phyloP scores from a whole-genome alignment of 495 filamentous ascomycete genomes.

The Hypoxylon lienhwacheense region DNA sequence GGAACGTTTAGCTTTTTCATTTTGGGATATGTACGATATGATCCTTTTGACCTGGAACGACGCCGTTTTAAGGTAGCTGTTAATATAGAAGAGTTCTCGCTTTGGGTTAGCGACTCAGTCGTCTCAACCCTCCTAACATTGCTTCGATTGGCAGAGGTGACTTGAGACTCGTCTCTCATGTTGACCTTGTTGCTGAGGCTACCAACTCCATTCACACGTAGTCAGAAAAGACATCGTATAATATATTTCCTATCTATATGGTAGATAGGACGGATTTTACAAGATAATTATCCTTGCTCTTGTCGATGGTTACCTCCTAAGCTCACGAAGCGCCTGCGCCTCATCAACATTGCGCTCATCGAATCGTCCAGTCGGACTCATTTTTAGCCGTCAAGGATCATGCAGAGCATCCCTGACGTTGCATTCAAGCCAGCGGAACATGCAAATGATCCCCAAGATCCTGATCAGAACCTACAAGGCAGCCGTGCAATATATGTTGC shows the following conservation, averaged over 20 bases:
- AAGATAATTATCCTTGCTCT: too few relatives aligned
- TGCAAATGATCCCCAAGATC: constrained; percentile 3
- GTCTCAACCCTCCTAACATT: neutral
- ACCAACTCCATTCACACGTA: neutral
- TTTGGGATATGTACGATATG: neutral
- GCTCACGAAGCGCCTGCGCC: neutral
- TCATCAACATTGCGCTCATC: neutral
- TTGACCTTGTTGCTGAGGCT: too few relatives aligned
- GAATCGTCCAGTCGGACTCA: constrained; percentile 1
- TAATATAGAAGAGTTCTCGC: neutral
- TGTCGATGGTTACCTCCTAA: neutral
- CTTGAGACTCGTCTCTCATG: constrained; percentile 3
- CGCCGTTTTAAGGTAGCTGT: neutral
- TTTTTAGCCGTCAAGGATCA: constrained; percentile 5
- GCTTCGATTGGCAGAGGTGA: constrained; percentile 7
- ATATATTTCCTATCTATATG: neutral
- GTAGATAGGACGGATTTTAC: neutral
- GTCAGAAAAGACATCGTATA: neutral
- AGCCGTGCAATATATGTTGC: too few relatives aligned
- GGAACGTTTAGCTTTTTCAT: neutral
- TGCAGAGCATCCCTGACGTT: constrained; percentile 6
- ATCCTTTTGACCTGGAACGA: neutral
- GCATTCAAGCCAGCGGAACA: neutral
- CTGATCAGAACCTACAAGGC: neutral
- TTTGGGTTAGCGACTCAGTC: neutral